Percentiles rank a stretch among this genome's conserved stretches.
These are phyloP conservation scores for Phycomyces nitens DNA, from an alignment of 192 early-diverging fungal species.

Conservation along the genomic window DNA sequence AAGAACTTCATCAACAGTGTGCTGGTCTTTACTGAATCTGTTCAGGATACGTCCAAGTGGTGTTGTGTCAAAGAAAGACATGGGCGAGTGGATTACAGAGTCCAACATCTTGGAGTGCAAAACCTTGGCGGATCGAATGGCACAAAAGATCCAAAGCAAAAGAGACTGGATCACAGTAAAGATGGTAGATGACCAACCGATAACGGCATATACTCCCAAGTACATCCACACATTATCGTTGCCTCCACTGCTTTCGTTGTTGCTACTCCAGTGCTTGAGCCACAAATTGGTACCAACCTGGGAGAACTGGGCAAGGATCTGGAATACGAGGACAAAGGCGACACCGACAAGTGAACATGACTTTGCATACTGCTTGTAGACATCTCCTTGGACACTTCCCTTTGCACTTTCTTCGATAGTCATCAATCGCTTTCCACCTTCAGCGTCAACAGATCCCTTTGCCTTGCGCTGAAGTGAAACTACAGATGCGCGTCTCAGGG, in stretches of 20 bases:
- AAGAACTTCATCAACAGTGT: conserved; percentile 72
- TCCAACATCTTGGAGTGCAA: conserved; percentile 76
- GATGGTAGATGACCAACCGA: conserved; percentile 70
- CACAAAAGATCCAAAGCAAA: conserved; percentile 76
- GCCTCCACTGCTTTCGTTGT: conserved; percentile 42
- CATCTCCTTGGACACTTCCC: conserved; percentile 77
- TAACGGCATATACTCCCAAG: conserved; percentile 73
- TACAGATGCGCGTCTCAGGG: conserved; percentile 58
- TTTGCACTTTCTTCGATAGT: conserved; percentile 77
- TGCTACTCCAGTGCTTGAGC: conserved; percentile 72
- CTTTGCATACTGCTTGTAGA: conserved; percentile 78
- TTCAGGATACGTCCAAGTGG: conserved; percentile 85
- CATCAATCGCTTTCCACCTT: conserved; percentile 49
- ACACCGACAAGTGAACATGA: conserved; percentile 67
- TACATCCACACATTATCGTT: conserved; percentile 53
- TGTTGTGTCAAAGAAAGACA: conserved; percentile 76
- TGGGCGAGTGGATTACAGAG: conserved; percentile 65
- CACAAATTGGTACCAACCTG: conserved; percentile 63
- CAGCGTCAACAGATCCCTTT: conserved; percentile 26
- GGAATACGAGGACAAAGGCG: conserved; percentile 53
- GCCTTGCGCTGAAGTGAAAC: conserved; percentile 33
- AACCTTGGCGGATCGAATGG: conserved; percentile 69
- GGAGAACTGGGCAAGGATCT: conserved; percentile 52
- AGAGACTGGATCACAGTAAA: conserved; percentile 66
- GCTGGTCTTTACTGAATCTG: conserved; percentile 85